Evolutionary conservation across 2,329 filamentous ascomycete genomes (phyloP), one percentile per base, ranked within the genome.

Genomic region (Fusarium ambrosium): DNA sequence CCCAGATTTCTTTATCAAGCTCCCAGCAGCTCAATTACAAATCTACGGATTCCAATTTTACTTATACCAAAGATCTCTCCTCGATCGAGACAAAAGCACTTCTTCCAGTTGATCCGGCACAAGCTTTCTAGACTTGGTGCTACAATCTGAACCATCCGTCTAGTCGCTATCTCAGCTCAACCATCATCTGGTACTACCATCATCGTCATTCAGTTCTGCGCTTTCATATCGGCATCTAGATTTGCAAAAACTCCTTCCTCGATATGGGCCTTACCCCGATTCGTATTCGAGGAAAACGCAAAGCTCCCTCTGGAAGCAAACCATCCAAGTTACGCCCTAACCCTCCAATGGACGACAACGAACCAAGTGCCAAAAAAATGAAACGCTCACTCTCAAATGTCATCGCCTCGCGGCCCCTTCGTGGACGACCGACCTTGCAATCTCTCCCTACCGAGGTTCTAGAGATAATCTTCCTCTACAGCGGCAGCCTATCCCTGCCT

Each of bases 381-480:
- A 81, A 77, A 55, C 78, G 76, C 27, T 80, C 79, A 1, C 71
- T 84, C 10, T 75, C 77, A 11, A 73, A 76, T n/a, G 80, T 83
- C 48, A 72, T 82, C 22, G 77, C 80, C 24, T 68, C 73, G 10
- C 79, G 80, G 51, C 66, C 77, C 16, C 65, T 72, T 14, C 79
- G 79, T 24, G 74, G 64, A 29, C 79, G 79, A 18, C 62, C 75
- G 5, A 77, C 55, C 13, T 74, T 85, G 24, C 79, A 84, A 60
- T 76, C 76, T 34, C 80, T 91, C 10, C 89, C 89, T 0, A 77
- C 85, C 8, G 89, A 91, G 78, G 81, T 91, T 27, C 83, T 91
- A 14, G 87, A 90, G 76, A 82, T 71, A 36, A 89, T 91, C 58
- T 86, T 90, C 64, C 79, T 88, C 71, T 80, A 86, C 62, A 89